A percentile compares a stretch with the other conserved stretches of the same genome.
Conservation (phyloP, 2,329 filamentous ascomycete genomes). For the Sarocladiaceae sp. region DNA sequence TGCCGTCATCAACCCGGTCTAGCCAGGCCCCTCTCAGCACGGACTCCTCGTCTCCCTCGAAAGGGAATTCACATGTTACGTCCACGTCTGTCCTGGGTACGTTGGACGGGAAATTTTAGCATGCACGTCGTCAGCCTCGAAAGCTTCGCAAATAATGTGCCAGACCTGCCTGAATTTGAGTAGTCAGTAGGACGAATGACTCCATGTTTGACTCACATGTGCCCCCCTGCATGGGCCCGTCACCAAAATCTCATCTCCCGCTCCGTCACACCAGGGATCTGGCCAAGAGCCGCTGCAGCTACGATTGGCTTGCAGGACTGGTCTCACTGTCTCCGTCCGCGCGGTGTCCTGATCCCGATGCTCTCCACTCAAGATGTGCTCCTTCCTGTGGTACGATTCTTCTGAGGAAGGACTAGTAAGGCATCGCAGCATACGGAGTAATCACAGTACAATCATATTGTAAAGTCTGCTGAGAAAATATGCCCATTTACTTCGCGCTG, state of each 20-base stretch:
- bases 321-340: background rate
- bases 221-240: slow-evolving; percentile 5
- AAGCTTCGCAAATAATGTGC: background rate
- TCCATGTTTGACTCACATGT: slow-evolving; percentile 7
- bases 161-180: background rate
- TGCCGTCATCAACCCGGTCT: slow-evolving; percentile 7
- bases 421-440: background rate
- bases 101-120: too few relatives aligned
- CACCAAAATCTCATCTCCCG: slow-evolving; percentile 6
- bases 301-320: slow-evolving; percentile 4
- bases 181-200: background rate
- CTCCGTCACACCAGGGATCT: background rate
- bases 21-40: slow-evolving; percentile 5
- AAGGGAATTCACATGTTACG: too few relatives aligned
- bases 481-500: too few relatives aligned
- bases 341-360: background rate
- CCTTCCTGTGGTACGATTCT: too few relatives aligned
- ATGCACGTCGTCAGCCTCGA: slow-evolving; percentile 5
- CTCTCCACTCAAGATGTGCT: background rate
- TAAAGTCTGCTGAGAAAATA: too few relatives aligned
- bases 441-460: too few relatives aligned
- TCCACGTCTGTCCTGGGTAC: too few relatives aligned
- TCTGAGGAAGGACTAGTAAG: background rate
- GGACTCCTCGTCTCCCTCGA: background rate
- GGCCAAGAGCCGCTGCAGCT: slow-evolving; percentile 2